Evolutionary conservation across 208 protist genomes (phyloP).

Genomic region (Kentomonas sorsogonicus): DNA sequence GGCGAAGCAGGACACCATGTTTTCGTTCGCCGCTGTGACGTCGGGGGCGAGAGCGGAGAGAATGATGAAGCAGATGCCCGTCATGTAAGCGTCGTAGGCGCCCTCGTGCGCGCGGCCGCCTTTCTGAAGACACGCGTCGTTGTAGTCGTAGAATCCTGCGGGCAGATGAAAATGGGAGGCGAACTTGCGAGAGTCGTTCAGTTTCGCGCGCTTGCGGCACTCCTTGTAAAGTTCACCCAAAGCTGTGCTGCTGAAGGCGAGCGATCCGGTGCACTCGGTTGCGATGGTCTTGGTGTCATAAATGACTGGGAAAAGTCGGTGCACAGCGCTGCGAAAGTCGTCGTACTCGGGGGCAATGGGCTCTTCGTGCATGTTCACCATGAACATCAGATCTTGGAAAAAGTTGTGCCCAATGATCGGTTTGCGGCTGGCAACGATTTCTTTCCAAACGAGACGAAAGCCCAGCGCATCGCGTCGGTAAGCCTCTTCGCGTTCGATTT

Average conservation of each 20-base stretch:
- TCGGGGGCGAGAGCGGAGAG: slow-evolving; percentile 14
- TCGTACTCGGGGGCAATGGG: slow-evolving; percentile 35
- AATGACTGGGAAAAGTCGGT: slow-evolving; percentile 31
- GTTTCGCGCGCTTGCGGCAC: slow-evolving; percentile 17
- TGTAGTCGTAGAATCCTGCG: slow-evolving; percentile 53
- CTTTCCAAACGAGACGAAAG: slow-evolving; percentile 68
- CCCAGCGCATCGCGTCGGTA: no score
- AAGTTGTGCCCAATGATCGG: slow-evolving; percentile 79
- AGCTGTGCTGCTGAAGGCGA: slow-evolving; percentile 18
- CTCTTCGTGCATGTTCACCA: slow-evolving; percentile 69
- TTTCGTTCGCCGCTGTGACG: slow-evolving; percentile 15
- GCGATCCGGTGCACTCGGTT: slow-evolving; percentile 8
- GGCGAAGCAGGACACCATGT: slow-evolving; percentile 51
- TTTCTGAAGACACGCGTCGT: slow-evolving; percentile 17
- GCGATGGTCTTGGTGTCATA: slow-evolving; percentile 77
- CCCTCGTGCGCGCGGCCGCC: slow-evolving; percentile 52
- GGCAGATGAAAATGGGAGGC: slow-evolving; percentile 23
- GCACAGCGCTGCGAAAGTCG: slow-evolving; percentile 38
- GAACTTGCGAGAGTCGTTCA: slow-evolving; percentile 8
- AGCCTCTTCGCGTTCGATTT: no score
- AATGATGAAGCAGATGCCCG: slow-evolving; percentile 40
- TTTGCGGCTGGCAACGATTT: slow-evolving; percentile 52
- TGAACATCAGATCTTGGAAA: slow-evolving; percentile 78
- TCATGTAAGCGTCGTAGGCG: slow-evolving; percentile 78
- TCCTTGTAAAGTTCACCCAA: slow-evolving; percentile 37